Evolutionary conservation across 1,284 basidiomycete species (phyloP).

Genomic region (Coniferiporia weirii): DNA sequence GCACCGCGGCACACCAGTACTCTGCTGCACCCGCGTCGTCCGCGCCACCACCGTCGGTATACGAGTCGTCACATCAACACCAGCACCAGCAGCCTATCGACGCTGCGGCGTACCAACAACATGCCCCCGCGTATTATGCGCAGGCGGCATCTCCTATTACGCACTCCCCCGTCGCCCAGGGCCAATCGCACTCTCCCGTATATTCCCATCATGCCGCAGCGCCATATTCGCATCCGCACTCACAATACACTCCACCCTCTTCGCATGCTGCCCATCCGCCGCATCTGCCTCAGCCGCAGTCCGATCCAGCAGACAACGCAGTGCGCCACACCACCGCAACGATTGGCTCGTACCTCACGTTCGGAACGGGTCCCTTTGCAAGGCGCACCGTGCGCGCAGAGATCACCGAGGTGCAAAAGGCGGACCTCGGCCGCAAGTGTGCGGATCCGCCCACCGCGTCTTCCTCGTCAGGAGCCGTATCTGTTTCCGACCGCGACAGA

Average conservation of each 20-base stretch:
- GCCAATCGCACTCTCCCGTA: not conserved
- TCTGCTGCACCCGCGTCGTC: not conserved
- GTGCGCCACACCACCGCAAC: slow-evolving; percentile 9
- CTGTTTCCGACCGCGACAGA: not conserved
- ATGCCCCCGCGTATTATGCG: not conserved
- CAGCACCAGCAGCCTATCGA: not conserved
- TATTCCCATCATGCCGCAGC: not conserved
- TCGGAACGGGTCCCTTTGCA: slow-evolving; percentile 52
- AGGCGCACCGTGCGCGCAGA: slow-evolving; percentile 55
- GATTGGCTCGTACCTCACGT: slow-evolving; percentile 45
- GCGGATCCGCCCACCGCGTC: slow-evolving; percentile 19
- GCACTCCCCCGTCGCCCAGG: not conserved
- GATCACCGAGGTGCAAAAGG: slow-evolving; percentile 58
- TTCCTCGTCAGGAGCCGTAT: not conserved
- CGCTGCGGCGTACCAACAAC: not conserved
- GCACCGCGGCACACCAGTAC: slow-evolving; percentile 10
- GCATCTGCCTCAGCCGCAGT: not conserved
- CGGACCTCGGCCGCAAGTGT: slow-evolving; percentile 61
- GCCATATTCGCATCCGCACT: not conserved
- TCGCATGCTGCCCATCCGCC: not conserved
- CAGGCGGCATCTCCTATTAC: not conserved
- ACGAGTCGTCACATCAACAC: not conserved
- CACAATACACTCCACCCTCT: not conserved
- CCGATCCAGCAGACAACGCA: not conserved
- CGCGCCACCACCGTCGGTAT: not conserved